Evolutionary conservation across 2,329 filamentous ascomycete species (phyloP).

Genomic region (Venturia aucupariae): DNA sequence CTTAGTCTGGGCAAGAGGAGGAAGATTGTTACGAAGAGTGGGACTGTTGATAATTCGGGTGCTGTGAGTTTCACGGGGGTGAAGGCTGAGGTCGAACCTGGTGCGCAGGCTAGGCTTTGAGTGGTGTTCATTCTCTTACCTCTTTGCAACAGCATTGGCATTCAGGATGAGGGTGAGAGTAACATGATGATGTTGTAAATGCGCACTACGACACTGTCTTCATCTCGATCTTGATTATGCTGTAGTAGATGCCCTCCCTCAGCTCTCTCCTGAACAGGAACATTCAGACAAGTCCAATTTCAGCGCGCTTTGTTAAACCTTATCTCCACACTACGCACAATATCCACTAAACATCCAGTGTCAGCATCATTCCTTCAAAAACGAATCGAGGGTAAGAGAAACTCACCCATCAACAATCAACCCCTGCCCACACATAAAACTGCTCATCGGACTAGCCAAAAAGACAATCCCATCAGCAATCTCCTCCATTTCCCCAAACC

Average conservation of each 20-base stretch:
- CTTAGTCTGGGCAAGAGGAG: conserved; percentile 22
- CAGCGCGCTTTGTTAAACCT: too few relatives aligned
- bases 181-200: not conserved
- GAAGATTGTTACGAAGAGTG: conserved; percentile 25
- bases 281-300: not conserved
- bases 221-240: too few relatives aligned
- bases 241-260: too few relatives aligned
- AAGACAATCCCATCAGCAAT: conserved; percentile 46
- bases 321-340: not conserved
- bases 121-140: not conserved
- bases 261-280: too few relatives aligned
- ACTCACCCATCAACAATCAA: conserved; percentile 38
- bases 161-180: not conserved
- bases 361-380: not conserved
- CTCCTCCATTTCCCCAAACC: conserved; percentile 42
- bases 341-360: not conserved
- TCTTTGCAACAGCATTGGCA: too few relatives aligned
- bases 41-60: conserved; percentile 19
- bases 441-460: conserved; percentile 43
- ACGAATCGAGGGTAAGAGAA: not conserved
- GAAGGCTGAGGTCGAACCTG: not conserved
- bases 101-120: conserved; percentile 9
- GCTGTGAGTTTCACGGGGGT: conserved; percentile 11
- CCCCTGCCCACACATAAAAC: conserved; percentile 42
- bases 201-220: too few relatives aligned